A percentile compares a stretch with the other conserved stretches of the same genome.
Evolutionary conservation across 2,329 filamentous ascomycete species (phyloP).

Genomic region (Penicillium sumatraense): DNA sequence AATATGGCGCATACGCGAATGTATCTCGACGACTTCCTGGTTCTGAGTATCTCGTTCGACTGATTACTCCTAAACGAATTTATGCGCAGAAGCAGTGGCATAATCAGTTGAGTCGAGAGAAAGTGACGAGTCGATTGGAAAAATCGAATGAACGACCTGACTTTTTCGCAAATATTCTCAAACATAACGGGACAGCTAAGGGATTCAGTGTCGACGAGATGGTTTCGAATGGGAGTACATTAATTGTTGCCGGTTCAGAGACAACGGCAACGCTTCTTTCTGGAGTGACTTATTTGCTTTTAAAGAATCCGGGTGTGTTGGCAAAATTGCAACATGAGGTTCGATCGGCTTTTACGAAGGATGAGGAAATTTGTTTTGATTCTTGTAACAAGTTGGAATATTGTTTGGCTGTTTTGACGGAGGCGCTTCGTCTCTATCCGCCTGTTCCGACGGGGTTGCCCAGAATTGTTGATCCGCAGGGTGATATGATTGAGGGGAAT

Average conservation of each 20-base stretch:
- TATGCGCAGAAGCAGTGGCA: neutral
- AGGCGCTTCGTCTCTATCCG: constrained; percentile 48
- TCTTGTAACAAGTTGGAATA: constrained; percentile 40
- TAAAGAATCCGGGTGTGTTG: constrained; percentile 38
- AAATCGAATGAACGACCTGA: constrained; percentile 21
- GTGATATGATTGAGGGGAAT: constrained; percentile 23
- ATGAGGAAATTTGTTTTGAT: constrained; percentile 44
- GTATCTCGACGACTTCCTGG: constrained; percentile 12
- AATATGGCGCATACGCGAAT: constrained; percentile 9
- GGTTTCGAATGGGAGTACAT: constrained; percentile 27
- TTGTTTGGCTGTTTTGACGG: constrained; percentile 46
- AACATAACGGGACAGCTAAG: constrained; percentile 17
- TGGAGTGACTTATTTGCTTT: constrained; percentile 48
- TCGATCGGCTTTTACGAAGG: constrained; percentile 36
- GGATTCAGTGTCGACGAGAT: constrained; percentile 28
- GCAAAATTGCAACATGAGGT: constrained; percentile 46
- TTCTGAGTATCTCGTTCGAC: neutral
- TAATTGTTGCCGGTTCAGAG: constrained; percentile 45
- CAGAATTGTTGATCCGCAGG: constrained; percentile 22
- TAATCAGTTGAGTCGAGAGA: constrained; percentile 9
- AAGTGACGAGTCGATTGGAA: constrained; percentile 5
- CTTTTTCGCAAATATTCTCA: constrained; percentile 22
- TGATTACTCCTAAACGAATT: constrained; percentile 7
- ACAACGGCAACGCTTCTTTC: constrained; percentile 53
- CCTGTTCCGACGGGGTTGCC: constrained; percentile 29